A percentile compares a stretch with the other conserved stretches of the same genome.
phyloP scores from a whole-genome alignment of 257 asterid genomes.

The Verbascum thapsus region DNA sequence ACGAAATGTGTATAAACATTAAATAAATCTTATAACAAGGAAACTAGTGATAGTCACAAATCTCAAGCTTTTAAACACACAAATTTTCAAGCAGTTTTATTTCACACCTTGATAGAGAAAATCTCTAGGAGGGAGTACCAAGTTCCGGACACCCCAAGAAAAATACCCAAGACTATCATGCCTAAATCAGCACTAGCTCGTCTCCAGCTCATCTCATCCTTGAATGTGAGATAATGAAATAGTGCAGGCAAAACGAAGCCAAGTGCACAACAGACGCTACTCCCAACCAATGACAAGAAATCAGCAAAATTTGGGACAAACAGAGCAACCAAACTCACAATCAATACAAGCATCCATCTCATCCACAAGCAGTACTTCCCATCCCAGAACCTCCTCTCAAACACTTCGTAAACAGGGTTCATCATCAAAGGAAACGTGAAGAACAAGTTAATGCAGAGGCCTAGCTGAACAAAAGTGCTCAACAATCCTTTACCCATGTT shows the following conservation, averaged over 20 bases:
- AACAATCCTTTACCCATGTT: conserved; percentile 73
- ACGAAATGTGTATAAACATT: too few relatives aligned
- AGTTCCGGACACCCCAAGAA: conserved; percentile 61
- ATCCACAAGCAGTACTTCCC: conserved; percentile 78
- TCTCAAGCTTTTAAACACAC: neutral
- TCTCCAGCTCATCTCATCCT: conserved; percentile 52
- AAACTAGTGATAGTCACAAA: too few relatives aligned
- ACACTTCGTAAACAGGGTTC: conserved; percentile 88
- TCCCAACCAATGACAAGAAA: conserved; percentile 82
- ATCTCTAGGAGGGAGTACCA: conserved; percentile 63
- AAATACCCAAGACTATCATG: conserved; percentile 45
- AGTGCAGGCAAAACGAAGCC: conserved; percentile 80
- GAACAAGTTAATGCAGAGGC: conserved; percentile 69
- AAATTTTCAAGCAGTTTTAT: conserved; percentile 3
- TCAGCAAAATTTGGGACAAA: conserved; percentile 83
- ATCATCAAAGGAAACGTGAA: conserved; percentile 82
- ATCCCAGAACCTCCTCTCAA: conserved; percentile 79
- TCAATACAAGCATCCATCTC: conserved; percentile 68
- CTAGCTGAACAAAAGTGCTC: conserved; percentile 69
- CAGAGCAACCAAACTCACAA: conserved; percentile 59
- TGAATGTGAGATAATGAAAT: conserved; percentile 66
- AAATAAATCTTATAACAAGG: too few relatives aligned
- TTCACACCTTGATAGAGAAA: conserved; percentile 56
- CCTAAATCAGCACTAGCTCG: conserved; percentile 43
- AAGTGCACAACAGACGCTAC: conserved; percentile 82